Evolutionary conservation across 768 basidiomycete species (phyloP), one percentile per base, ranked within the genome.

Genomic region (Pisolithus marmoratus): DNA sequence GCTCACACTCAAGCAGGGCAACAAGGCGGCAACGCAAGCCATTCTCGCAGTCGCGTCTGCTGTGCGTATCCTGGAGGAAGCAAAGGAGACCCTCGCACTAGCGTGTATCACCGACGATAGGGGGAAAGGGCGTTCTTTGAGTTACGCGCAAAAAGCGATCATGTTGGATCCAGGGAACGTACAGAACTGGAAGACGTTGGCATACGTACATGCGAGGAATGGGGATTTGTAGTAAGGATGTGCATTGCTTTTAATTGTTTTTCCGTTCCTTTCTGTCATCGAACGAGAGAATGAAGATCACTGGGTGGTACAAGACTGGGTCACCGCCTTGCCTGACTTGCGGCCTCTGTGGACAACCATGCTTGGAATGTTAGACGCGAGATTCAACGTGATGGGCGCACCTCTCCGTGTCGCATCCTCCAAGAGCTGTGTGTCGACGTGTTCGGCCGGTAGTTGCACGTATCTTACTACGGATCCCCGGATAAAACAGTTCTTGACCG

Each of bases 401-500:
- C 95, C 96, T 83, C 95, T 77, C 66, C 96, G 77, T 34, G 95
- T 97, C 27, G 95, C 95, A 67, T 99, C 95, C 71, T 99, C 95
- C 38, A 99, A 68, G 48, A 98, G 70, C 59, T 94, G 93, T 2
- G 93, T 96, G 69, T 99, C 96, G 53, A 99, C 92, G 54, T 89
- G 88, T 56, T 90, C 86, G 23, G 90, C 83, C 3, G 93, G 92
- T 50, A 99, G 76, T 65, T 95, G 91, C 19, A 98, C 96, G 63
- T 99, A 99, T 58, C 96, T 87, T 48, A 99, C 94, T 14, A 98
- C 96, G 17, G 93, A 95, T 56, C 96, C 96, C 40, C 96, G 87
- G 61, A 99, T 99, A 66, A 99, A 99, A 68, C 94, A 96, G 69
- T 98, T 98, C 74, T 94, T 95, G 40, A 99, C 94, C 0, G 95